phyloP scores from a whole-genome alignment of 2,329 filamentous ascomycete genomes.

The Zymoseptoria pseudotritici region DNA sequence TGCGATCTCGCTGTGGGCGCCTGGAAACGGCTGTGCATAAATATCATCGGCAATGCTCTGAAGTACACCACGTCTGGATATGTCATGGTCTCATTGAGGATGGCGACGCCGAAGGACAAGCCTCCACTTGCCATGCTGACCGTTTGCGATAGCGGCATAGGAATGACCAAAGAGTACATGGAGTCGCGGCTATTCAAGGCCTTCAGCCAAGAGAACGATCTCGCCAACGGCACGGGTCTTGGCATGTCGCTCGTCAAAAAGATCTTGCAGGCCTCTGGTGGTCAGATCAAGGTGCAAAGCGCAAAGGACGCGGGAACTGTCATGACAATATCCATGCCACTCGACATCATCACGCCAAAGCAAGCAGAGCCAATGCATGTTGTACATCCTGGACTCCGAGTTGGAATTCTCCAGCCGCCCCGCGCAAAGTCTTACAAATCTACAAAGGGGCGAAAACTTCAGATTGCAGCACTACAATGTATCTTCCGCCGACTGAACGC shows the following conservation, averaged over 20 bases:
- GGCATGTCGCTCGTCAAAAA: conserved; percentile 57
- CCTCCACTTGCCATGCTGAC: conserved; percentile 18
- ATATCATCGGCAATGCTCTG: conserved; percentile 42
- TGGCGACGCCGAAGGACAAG: conserved; percentile 13
- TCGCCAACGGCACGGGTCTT: conserved; percentile 56
- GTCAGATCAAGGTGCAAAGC: conserved; percentile 41
- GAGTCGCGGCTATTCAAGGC: conserved; percentile 54
- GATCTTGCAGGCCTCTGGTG: conserved; percentile 54
- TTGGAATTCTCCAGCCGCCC: not conserved
- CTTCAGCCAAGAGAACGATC: conserved; percentile 56
- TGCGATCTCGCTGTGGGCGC: conserved; percentile 40
- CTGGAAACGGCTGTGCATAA: conserved; percentile 40
- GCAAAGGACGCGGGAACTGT: conserved; percentile 19
- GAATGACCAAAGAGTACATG: conserved; percentile 58
- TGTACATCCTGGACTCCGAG: not conserved
- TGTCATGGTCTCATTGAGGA: conserved; percentile 30
- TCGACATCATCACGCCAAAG: conserved; percentile 1
- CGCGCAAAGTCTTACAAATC: not conserved
- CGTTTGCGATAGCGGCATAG: conserved; percentile 58
- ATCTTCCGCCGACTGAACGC: not conserved
- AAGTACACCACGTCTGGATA: conserved; percentile 41
- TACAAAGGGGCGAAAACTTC: not conserved
- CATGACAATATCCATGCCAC: conserved; percentile 13
- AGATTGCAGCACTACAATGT: not conserved
- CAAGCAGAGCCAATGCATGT: not conserved